Evolutionary conservation across 768 basidiomycete species (phyloP), one percentile per base, ranked within the genome.

Genomic region (Phanerochaete carnosa): DNA sequence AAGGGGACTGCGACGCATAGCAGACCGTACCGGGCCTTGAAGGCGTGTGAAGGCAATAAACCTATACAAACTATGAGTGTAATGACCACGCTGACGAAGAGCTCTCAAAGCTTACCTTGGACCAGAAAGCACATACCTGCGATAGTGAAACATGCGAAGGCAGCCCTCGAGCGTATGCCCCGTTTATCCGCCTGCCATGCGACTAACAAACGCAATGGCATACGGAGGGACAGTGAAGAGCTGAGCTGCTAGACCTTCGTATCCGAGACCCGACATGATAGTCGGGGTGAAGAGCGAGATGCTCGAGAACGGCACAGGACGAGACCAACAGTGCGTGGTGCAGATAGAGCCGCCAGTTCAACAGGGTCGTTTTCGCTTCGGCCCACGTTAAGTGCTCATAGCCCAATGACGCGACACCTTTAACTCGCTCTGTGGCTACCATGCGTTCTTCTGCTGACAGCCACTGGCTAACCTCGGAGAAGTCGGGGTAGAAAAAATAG

Each of bases 191-290:
- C 57, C 3, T 62, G 30, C 65, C 64, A 66, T 19, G 65, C 57
- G 15, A 68, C 65, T 2, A 58, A 63, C 73, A 54, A 66, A 76
- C 25, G 69, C 75, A 12, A 72, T 73, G 1, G 77, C 74, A 29
- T 74, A 77, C 9, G 78, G 78, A 4, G 76, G 78, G 1, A 88
- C 87, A 15, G 81, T 85, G 78, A 86, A 83, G 1, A 89, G 75
- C 65, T 88, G 86, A 11, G 83, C 81, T 22, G 74, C 69, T 32
- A 80, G 75, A 0, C 80, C 77, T 1, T 77, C 77, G 68, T 80
- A 87, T n/a, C 86, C 86, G 2, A 89, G 77, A 19, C 77, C 75
- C 29, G 82, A 75, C 6, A 92, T 83, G 70, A 93, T 89, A 2
- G 87, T 86, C 5, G 90, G 90, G 11, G 83, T 75, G 72, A 93